Evolutionary conservation across 2,329 filamentous ascomycete genomes (phyloP), one percentile per base, ranked within the genome.

Genomic region (Phoma herbarum): DNA sequence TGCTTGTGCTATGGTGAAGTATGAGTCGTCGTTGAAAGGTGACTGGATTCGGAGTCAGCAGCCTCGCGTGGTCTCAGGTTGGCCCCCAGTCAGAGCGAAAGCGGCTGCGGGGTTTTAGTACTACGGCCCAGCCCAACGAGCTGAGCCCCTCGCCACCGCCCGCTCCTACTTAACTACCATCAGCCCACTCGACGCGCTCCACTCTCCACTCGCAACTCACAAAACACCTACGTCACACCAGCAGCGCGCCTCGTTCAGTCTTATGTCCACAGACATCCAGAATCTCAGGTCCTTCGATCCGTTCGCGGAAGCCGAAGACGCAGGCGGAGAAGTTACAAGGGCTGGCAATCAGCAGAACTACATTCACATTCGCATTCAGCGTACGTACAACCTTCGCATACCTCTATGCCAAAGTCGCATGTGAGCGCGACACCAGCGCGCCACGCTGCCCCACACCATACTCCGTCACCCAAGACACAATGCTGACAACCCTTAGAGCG

Each of bases 251-350:
- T 63, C 69, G 68, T 65, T 67, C 70, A 71, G 69, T 70, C 69
- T 68, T 68, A 74, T 75, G 70, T 70, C 78, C 69, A 74, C 71
- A 64, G 69, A 72, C 64, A 73, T 73, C 63, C 71, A 74, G 65
- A 97, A 74, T 61, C 68, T 73, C 59, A 70, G 72, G 66, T 66
- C 67, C 67, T 72, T 72, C 66, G 95, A 99, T 90, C 95, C 95
- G 90, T 99, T 99, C 93, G 95, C 95, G 90, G 95, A 98, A 92
- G 95, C 93, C 88, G 95, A 97, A 90, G 93, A 96, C 82, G 93
- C 91, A 82, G 93, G 93, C 86, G 91, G 72, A 96, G 84, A 90
- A 89, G 81, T 95, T 95, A 35, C 16, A 8, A 84, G 95, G 84
- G 65, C 61, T 39, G 91, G 95, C 85, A 89, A 91, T 86, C 89